Percentiles rank a stretch among this genome's conserved stretches.
Conservation (phyloP, 2,329 filamentous ascomycete genomes). For the Aureobasidium sp. region DNA sequence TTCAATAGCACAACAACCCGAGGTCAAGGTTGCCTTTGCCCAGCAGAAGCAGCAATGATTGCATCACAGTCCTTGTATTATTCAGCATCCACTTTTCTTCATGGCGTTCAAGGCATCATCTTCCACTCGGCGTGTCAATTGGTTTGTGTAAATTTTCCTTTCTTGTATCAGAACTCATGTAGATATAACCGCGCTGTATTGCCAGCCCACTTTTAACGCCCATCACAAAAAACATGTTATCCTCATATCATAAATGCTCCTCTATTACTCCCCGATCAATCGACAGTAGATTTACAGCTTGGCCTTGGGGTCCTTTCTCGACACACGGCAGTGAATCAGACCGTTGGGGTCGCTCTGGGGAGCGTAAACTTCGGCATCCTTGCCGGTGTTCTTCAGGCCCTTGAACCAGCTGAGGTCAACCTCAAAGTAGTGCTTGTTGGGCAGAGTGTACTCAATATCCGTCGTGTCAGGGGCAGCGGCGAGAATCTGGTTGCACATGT, state of each 20-base stretch:
- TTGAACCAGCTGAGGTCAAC: slow-evolving; percentile 97
- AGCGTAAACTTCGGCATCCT: slow-evolving; percentile 90
- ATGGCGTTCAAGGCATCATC: slow-evolving; percentile 18
- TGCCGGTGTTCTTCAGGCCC: slow-evolving; percentile 86
- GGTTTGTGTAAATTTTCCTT: neutral
- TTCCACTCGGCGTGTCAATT: slow-evolving; percentile 6
- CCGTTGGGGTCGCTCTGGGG: slow-evolving; percentile 92
- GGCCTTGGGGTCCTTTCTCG: slow-evolving; percentile 43
- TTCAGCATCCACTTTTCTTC: neutral
- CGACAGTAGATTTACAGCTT: slow-evolving; percentile 31
- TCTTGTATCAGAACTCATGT: slow-evolving; percentile 6
- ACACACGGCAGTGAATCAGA: slow-evolving; percentile 88
- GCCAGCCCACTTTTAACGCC: slow-evolving; percentile 8
- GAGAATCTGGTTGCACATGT: slow-evolving; percentile 88
- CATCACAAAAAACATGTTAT: neutral
- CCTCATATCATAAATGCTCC: neutral
- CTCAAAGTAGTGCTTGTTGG: slow-evolving; percentile 99
- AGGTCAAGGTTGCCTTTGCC: slow-evolving; percentile 15
- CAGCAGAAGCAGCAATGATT: slow-evolving; percentile 8
- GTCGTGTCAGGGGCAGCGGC: slow-evolving; percentile 64
- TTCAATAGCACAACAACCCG: slow-evolving; percentile 14
- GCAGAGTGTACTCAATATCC: slow-evolving; percentile 72
- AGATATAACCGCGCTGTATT: slow-evolving; percentile 13
- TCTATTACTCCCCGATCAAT: neutral
- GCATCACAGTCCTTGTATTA: neutral